phyloP scores from a whole-genome alignment of 805 yeast genomes.

The Osmozyma mogii region DNA sequence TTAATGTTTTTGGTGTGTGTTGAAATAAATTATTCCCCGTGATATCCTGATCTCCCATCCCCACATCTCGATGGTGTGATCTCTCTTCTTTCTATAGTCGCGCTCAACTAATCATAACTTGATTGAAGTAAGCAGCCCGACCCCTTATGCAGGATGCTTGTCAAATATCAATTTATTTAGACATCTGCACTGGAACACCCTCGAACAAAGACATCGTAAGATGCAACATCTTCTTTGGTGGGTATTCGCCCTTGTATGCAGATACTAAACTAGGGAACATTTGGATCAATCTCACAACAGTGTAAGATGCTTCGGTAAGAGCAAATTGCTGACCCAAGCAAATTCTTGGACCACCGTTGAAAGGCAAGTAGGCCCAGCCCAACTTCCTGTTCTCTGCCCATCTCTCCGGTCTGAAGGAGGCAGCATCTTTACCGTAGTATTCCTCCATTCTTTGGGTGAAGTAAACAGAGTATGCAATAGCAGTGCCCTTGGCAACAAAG shows the following conservation, averaged over 20 bases:
- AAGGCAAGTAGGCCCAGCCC: conserved; percentile 45
- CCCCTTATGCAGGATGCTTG: no score
- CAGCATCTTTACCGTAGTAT: conserved; percentile 38
- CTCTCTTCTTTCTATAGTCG: no score
- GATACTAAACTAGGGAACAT: conserved; percentile 19
- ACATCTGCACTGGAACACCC: conserved; percentile 12
- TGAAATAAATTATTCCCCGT: no score
- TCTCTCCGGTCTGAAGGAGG: conserved; percentile 40
- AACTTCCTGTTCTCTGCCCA: conserved; percentile 32
- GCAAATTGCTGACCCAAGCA: conserved; percentile 53
- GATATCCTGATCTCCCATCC: no score
- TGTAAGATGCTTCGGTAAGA: conserved; percentile 42
- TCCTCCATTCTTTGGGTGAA: conserved; percentile 34
- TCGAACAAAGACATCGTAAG: conserved; percentile 19
- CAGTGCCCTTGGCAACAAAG: conserved; percentile 34
- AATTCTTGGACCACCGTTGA: conserved; percentile 50
- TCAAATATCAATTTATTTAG: no score
- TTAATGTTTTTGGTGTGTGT: no score
- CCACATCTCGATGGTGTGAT: no score
- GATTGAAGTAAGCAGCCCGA: no score
- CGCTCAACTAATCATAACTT: no score
- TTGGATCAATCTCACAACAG: conserved; percentile 30
- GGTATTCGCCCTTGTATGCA: conserved; percentile 9
- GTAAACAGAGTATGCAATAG: conserved; percentile 30
- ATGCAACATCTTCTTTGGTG: conserved; percentile 15